Evolutionary conservation across 2,329 filamentous ascomycete species (phyloP).

Genomic region (Zarea fungicola): DNA sequence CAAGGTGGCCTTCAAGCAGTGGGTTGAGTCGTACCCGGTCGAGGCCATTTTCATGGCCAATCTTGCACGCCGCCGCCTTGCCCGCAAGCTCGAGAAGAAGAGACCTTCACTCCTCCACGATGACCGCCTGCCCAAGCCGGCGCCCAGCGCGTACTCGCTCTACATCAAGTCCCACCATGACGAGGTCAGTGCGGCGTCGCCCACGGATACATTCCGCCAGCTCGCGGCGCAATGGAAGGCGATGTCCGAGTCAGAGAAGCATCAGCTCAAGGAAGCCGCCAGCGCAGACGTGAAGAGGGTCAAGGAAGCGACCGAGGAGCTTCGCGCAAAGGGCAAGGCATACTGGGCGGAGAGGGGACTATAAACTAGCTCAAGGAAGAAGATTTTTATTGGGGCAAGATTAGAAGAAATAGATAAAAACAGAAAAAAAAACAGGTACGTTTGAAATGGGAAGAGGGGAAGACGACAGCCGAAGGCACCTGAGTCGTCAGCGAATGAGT

Average conservation of each 20-base stretch:
- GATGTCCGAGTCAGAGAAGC: constrained; percentile 36
- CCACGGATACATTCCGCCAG: constrained; percentile 19
- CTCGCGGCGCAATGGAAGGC: constrained; percentile 38
- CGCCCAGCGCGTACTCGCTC: constrained; percentile 26
- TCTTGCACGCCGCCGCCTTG: constrained; percentile 39
- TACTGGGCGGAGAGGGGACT: constrained; percentile 18
- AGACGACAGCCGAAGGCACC: too few relatives aligned
- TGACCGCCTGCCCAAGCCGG: constrained; percentile 40
- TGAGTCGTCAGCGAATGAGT: too few relatives aligned
- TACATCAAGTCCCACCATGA: constrained; percentile 36
- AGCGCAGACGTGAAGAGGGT: constrained; percentile 15
- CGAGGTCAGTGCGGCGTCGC: constrained; percentile 20
- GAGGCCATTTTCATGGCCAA: constrained; percentile 42
- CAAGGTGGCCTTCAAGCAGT: constrained; percentile 35
- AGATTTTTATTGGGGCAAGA: too few relatives aligned
- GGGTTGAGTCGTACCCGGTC: constrained; percentile 41
- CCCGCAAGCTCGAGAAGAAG: constrained; percentile 28
- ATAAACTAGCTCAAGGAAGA: not conserved
- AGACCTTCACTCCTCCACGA: constrained; percentile 34
- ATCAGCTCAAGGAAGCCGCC: constrained; percentile 32
- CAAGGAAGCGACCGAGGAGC: constrained; percentile 26
- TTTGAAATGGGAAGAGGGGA: too few relatives aligned
- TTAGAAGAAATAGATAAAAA: too few relatives aligned
- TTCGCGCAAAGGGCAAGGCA: constrained; percentile 12
- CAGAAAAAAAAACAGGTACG: too few relatives aligned